Conservation (phyloP, 805 yeast species). For the Dipodascus geniculatus region DNA sequence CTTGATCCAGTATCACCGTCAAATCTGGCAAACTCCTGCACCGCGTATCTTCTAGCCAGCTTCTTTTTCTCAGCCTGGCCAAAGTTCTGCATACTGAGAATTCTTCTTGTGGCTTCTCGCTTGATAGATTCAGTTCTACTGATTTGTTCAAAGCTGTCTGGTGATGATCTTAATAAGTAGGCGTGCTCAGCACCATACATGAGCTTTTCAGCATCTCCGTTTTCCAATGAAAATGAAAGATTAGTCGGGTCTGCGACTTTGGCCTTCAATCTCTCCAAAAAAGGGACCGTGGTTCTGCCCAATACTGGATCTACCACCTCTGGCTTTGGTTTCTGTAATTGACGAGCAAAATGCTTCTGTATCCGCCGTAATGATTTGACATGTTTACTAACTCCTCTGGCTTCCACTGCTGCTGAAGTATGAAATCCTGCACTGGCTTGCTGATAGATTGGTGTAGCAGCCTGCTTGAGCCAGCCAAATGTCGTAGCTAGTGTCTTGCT, state of each 20-base stretch:
- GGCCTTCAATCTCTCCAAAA: constrained; percentile 53
- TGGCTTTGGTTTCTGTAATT: constrained; percentile 15
- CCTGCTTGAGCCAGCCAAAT: not conserved
- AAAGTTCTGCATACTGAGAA: constrained; percentile 64
- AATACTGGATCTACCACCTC: constrained; percentile 70
- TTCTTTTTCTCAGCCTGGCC: constrained; percentile 44
- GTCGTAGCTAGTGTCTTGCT: not conserved
- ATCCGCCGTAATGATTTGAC: constrained; percentile 13
- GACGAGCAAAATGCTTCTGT: constrained; percentile 20
- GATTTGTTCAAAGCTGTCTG: constrained; percentile 18
- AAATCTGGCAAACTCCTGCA: constrained; percentile 65
- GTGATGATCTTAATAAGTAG: constrained; percentile 28
- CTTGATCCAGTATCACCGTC: constrained; percentile 92
- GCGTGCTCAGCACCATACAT: constrained; percentile 68
- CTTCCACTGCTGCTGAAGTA: not conserved
- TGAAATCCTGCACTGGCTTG: not conserved
- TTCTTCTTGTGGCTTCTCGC: constrained; percentile 57
- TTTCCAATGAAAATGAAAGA: constrained; percentile 46
- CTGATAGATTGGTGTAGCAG: not conserved
- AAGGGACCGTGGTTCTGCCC: constrained; percentile 56
- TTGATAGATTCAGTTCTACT: constrained; percentile 37
- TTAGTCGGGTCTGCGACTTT: constrained; percentile 55
- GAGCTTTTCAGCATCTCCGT: constrained; percentile 61
- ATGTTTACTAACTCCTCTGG: constrained; percentile 7
- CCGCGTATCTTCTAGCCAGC: constrained; percentile 52